A percentile compares a stretch with the other conserved stretches of the same genome.
phyloP scores from a whole-genome alignment of 345 rosid genomes.

The Brassica rapa region DNA sequence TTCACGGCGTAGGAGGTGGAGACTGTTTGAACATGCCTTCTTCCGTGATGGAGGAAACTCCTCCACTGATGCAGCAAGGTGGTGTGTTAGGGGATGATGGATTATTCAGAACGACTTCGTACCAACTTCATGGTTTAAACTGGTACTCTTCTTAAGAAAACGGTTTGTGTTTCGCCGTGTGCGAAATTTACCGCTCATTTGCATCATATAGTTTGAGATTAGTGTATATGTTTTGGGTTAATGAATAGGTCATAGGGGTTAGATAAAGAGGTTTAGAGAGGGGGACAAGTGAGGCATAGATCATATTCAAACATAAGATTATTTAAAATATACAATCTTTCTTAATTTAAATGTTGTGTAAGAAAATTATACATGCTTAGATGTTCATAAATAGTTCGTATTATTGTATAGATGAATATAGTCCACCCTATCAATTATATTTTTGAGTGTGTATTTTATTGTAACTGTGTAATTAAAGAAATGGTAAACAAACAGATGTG shows the following conservation, averaged over 20 bases:
- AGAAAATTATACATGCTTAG: conserved; percentile 8
- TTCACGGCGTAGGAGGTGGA: conserved; percentile 43
- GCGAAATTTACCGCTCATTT: conserved; percentile 5
- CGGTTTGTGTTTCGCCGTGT: not conserved
- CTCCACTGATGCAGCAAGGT: conserved; percentile 36
- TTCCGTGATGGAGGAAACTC: conserved; percentile 31
- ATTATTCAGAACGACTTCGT: conserved; percentile 52
- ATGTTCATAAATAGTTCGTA: conserved; percentile 4
- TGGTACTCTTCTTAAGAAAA: conserved; percentile 60
- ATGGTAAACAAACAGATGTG: not conserved
- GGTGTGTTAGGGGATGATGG: conserved; percentile 60
- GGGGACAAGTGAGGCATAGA: conserved; percentile 26
- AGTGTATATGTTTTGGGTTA: conserved; percentile 38
- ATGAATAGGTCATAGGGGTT: conserved; percentile 19
- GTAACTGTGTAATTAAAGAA: conserved; percentile 1
- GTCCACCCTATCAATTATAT: not conserved
- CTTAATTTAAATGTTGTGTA: conserved; percentile 1
- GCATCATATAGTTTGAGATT: conserved; percentile 31
- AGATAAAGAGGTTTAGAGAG: conserved; percentile 9
- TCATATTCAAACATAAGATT: conserved; percentile 24
- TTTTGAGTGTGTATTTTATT: conserved; percentile 29
- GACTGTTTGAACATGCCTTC: conserved; percentile 34
- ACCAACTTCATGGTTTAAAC: conserved; percentile 67
- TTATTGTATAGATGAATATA: conserved; percentile 29
- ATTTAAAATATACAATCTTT: not conserved